These are phyloP conservation scores for Sclerotiophoma versabilis DNA, from an alignment of 2,329 filamentous ascomycete genomes.

Conservation along the genomic window DNA sequence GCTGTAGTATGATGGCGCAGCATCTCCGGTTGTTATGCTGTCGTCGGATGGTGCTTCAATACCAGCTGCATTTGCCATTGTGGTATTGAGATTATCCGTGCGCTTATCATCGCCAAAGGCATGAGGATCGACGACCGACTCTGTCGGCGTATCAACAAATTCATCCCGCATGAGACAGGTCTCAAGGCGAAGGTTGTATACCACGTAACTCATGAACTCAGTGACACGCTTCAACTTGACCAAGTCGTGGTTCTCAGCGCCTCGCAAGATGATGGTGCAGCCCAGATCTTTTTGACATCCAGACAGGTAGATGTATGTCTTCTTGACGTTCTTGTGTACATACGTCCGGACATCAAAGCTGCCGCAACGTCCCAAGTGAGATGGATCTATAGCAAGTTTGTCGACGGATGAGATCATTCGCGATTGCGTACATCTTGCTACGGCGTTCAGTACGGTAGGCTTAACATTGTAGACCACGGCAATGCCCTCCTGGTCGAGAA, in stretches of 20 bases:
- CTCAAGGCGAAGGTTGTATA: constrained; percentile 96
- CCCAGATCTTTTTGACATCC: constrained; percentile 89
- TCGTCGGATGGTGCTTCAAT: constrained; percentile 49
- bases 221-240: constrained; percentile 88
- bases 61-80: constrained; percentile 9
- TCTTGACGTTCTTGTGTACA: constrained; percentile 82
- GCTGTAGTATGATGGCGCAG: constrained; percentile 91
- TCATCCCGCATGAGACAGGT: constrained; percentile 94
- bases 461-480: constrained; percentile 97
- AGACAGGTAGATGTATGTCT: constrained; percentile 94
- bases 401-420: constrained; percentile 94
- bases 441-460: constrained; percentile 91
- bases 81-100: constrained; percentile 6
- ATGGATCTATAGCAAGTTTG: constrained; percentile 79
- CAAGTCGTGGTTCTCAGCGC: constrained; percentile 74
- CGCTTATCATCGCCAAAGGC: constrained; percentile 17
- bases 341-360: constrained; percentile 97
- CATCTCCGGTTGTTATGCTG: constrained; percentile 68
- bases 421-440: constrained; percentile 89
- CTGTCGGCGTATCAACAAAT: constrained; percentile 79
- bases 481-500: constrained; percentile 86
- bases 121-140: constrained; percentile 55
- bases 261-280: constrained; percentile 91
- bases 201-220: constrained; percentile 98
- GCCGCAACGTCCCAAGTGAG: constrained; percentile 79